Evolutionary conservation across 768 basidiomycete species (phyloP), one percentile per base, ranked within the genome.

Genomic region (Tricholoma sp.): DNA sequence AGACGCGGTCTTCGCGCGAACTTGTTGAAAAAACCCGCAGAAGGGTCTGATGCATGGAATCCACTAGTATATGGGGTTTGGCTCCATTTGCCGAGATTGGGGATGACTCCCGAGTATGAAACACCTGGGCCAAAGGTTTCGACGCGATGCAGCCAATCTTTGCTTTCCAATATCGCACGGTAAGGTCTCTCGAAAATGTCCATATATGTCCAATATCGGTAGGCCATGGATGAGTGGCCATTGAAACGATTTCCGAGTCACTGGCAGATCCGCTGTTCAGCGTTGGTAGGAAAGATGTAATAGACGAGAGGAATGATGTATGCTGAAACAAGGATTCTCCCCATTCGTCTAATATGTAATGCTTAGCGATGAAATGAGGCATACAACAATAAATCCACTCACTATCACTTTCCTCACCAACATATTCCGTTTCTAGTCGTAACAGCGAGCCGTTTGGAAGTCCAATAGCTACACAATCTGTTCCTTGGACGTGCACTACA

Each of bases 161-260:
- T 29, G 85, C 78, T 60, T 89, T 88, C 94, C 94, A 98, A 42
- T 90, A 75, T 37, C 93, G 81, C 41, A 98, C 76, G 33, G 85
- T 87, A 54, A 89, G 81, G 74, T 97, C 93, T 54, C 93, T 80
- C 8, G 94, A 94, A 41, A 98, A 78, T 1, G 93, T 87, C 83
- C 91, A 96, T 18, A 88, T 74, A 62, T 89, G 78, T 34, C 78
- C 80, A 55, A 89, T 76, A 65, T 89, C 88, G 12, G 86, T 88
- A 15, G 89, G 89, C 72, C 85, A 88, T 41, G 88, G 82, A 68
- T 86, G 80, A 44, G 84, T 84, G 6, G 89, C 81, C 39, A 91
- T 74, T 44, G 89, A 83, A 48, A 94, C 74, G 50, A 90, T 84
- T 57, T 88, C 83, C 17, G 82, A 73, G 6, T 79, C 77, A 50